Percentiles rank a stretch among this genome's conserved stretches.
phyloP scores from a whole-genome alignment of 306 rosid genomes.

The Glycine tomentella region DNA sequence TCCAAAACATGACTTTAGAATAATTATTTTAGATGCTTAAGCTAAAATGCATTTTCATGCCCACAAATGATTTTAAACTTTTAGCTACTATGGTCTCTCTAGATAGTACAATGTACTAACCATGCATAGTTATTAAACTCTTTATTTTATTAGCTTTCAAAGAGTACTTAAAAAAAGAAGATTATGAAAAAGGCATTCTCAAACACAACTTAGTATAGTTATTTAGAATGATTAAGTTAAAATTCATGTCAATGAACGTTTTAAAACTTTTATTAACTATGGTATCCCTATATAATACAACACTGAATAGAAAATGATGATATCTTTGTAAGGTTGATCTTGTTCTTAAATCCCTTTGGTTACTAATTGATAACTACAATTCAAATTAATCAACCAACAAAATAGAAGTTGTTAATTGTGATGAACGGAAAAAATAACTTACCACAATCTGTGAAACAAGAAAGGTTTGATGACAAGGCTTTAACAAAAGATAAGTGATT shows the following conservation, averaged over 20 bases:
- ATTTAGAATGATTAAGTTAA: not conserved
- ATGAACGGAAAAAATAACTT: constrained; percentile 16
- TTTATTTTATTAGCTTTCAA: too few relatives aligned
- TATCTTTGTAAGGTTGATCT: not conserved
- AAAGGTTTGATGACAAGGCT: constrained; percentile 42
- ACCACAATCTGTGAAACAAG: constrained; percentile 44
- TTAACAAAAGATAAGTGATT: constrained; percentile 40
- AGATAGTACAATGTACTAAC: too few relatives aligned
- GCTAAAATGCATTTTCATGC: not conserved
- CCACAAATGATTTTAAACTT: not conserved
- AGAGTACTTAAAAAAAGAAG: too few relatives aligned
- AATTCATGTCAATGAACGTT: not conserved
- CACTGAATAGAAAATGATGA: not conserved
- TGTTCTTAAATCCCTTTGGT: not conserved
- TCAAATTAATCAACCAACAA: not conserved
- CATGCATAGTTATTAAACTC: too few relatives aligned
- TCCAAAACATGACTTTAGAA: not conserved
- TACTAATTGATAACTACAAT: not conserved
- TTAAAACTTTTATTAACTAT: not conserved
- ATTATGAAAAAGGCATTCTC: not conserved
- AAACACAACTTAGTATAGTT: not conserved
- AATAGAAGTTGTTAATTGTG: not conserved
- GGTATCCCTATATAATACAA: not conserved
- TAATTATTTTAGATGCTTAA: not conserved
- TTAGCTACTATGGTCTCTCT: not conserved